Evolutionary conservation across 495 filamentous ascomycete genomes (phyloP).

Genomic region (Pyronema domesticum): DNA sequence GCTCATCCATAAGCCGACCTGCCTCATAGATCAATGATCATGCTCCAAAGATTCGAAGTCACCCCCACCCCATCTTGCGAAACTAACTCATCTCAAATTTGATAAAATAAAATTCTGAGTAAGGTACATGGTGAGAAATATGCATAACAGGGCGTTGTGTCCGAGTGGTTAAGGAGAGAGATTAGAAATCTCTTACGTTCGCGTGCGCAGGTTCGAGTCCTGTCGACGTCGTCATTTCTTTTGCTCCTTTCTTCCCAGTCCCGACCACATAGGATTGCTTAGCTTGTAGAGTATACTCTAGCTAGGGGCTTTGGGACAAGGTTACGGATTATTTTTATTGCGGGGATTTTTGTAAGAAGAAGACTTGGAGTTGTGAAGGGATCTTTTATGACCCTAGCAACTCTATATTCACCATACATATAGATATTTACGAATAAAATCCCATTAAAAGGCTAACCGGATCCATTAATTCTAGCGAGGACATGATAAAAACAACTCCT

Average conservation of each 20-base stretch:
- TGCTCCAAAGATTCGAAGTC: too few species aligned
- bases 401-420: not conserved
- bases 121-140: too few species aligned
- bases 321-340: not conserved
- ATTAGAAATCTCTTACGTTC: conserved; percentile 4
- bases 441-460: too few species aligned
- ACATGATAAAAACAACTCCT: too few species aligned
- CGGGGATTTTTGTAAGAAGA: not conserved
- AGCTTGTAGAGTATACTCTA: too few species aligned
- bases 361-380: not conserved
- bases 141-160: not conserved
- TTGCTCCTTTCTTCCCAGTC: not conserved
- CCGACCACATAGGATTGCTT: too few species aligned
- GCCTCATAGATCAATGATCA: too few species aligned
- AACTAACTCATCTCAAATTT: too few species aligned
- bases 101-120: too few species aligned
- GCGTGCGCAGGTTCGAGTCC: conserved; percentile 3
- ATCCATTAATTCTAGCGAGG: too few species aligned
- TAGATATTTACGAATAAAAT: not conserved
- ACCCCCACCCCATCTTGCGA: too few species aligned
- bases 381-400: not conserved
- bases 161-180: conserved; percentile 5
- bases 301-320: not conserved
- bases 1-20: too few species aligned
- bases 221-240: not conserved